These are phyloP conservation scores for Porogramme epimiltina DNA, from an alignment of 1,284 basidiomycete genomes.

Conservation along the genomic window DNA sequence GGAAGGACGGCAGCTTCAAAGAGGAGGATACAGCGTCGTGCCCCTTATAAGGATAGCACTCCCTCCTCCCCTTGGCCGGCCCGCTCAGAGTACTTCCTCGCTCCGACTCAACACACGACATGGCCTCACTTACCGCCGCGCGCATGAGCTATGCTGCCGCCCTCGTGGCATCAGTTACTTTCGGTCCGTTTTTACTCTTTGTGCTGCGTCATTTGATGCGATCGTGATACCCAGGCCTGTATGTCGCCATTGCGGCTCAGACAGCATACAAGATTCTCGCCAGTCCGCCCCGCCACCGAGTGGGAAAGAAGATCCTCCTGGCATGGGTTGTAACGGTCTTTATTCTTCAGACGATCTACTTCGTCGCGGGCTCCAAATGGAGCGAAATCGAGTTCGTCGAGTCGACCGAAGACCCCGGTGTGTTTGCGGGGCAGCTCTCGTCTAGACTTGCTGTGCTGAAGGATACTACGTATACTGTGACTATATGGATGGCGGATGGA, in stretches of 20 bases:
- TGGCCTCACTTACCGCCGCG: neutral
- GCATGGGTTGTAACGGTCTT: neutral
- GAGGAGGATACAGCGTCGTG: too few species aligned
- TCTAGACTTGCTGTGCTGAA: neutral
- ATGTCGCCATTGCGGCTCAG: neutral
- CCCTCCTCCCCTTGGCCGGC: too few species aligned
- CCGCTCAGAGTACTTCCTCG: too few species aligned
- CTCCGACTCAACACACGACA: too few species aligned
- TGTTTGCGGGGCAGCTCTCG: neutral
- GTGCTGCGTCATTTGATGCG: neutral
- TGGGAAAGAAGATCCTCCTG: neutral
- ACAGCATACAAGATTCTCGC: neutral
- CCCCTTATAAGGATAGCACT: too few species aligned
- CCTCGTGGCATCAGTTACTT: neutral
- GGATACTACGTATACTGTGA: neutral
- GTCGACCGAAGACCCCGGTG: neutral
- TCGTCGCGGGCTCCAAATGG: neutral
- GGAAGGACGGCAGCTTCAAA: too few species aligned
- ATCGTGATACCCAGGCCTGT: neutral
- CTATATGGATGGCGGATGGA: neutral
- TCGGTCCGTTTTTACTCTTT: neutral
- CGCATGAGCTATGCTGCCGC: conserved; percentile 2
- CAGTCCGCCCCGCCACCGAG: too few species aligned
- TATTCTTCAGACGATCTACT: neutral
- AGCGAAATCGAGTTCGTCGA: conserved; percentile 2